A percentile compares a stretch with the other conserved stretches of the same genome.
Conservation (phyloP, 2,329 filamentous ascomycete genomes). For the Monosporascus cannonballus region DNA sequence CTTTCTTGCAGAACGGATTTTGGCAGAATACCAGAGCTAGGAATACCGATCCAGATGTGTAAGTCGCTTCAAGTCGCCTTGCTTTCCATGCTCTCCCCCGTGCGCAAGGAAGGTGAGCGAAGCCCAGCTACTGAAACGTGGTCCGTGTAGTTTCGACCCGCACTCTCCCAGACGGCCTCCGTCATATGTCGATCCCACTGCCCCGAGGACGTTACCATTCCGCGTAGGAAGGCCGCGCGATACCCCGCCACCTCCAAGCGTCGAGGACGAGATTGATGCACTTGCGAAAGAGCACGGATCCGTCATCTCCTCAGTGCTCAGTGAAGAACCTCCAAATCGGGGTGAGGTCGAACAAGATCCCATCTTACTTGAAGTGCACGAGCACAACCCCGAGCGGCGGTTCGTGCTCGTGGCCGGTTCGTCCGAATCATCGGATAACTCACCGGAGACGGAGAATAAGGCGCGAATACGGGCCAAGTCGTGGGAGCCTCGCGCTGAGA, state of each 20-base stretch:
- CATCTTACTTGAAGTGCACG: conserved; percentile 57
- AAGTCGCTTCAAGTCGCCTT: conserved; percentile 13
- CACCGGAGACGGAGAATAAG: conserved; percentile 14
- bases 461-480: conserved; percentile 10
- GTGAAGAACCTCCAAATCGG: conserved; percentile 53
- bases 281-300: conserved; percentile 54
- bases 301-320: conserved; percentile 24
- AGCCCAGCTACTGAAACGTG: conserved; percentile 12
- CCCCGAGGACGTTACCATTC: conserved; percentile 14
- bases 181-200: conserved; percentile 13
- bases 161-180: conserved; percentile 11
- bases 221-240: conserved; percentile 21
- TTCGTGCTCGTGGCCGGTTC: conserved; percentile 51
- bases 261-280: conserved; percentile 63
- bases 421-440: conserved; percentile 24
- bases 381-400: conserved; percentile 56
- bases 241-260: conserved; percentile 56
- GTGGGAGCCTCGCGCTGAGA: conserved; percentile 10
- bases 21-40: conserved; percentile 23
- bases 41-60: conserved; percentile 19
- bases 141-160: conserved; percentile 10
- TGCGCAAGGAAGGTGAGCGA: not conserved
- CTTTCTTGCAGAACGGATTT: conserved; percentile 24
- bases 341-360: conserved; percentile 65
- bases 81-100: not conserved